Evolutionary conservation across 345 rosid species (phyloP).

Genomic region (Lepidium didymum): DNA sequence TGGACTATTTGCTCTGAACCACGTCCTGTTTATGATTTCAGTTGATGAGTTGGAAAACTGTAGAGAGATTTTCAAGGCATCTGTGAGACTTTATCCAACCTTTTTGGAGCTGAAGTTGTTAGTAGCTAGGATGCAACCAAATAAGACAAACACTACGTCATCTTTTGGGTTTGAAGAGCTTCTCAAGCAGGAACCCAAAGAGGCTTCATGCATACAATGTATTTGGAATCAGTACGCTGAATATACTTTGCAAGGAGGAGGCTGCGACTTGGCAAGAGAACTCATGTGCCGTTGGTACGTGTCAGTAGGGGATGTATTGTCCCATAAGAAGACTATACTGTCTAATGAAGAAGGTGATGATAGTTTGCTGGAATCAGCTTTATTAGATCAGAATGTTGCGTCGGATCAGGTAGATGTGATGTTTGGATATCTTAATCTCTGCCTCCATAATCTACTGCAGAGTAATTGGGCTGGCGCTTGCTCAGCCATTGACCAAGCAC

Average conservation of each 20-base stretch:
- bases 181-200: slow-evolving; percentile 58
- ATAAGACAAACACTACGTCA: slow-evolving; percentile 28
- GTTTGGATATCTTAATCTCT: slow-evolving; percentile 76
- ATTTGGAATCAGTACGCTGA: slow-evolving; percentile 93
- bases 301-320: slow-evolving; percentile 40
- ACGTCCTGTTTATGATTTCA: slow-evolving; percentile 50
- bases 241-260: slow-evolving; percentile 49
- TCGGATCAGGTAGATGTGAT: slow-evolving; percentile 41
- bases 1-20: slow-evolving; percentile 54
- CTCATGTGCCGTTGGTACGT: slow-evolving; percentile 60
- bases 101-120: slow-evolving; percentile 63
- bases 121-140: slow-evolving; percentile 46
- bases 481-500: slow-evolving; percentile 50
- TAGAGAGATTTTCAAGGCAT: slow-evolving; percentile 48
- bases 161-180: slow-evolving; percentile 60
- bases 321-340: slow-evolving; percentile 8
- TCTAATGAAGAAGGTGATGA: slow-evolving; percentile 10
- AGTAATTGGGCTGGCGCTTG: slow-evolving; percentile 42
- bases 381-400: slow-evolving; percentile 26
- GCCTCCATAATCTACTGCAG: slow-evolving; percentile 55
- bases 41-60: slow-evolving; percentile 41
- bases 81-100: slow-evolving; percentile 47
- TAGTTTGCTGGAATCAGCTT: slow-evolving; percentile 20
- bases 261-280: slow-evolving; percentile 43
- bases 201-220: slow-evolving; percentile 57